Percentiles rank a stretch among this genome's conserved stretches.
These are phyloP conservation scores for Aspergillus viridinutans DNA, from an alignment of 2,329 filamentous ascomycete genomes.

Conservation along the genomic window DNA sequence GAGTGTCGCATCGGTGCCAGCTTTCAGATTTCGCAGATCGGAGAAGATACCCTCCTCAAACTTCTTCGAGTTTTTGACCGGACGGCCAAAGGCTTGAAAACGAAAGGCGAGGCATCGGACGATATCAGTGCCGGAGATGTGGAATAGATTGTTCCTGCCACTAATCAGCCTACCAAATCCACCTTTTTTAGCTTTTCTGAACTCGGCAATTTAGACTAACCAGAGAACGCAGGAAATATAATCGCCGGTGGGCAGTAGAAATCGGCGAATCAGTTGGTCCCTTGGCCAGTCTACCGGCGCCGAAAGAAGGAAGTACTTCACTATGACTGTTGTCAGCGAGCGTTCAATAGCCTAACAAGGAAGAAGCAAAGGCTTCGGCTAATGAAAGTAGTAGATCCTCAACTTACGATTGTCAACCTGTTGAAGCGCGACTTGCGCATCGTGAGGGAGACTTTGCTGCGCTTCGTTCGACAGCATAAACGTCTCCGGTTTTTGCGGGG, in stretches of 20 bases:
- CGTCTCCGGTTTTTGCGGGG: slow-evolving; percentile 94
- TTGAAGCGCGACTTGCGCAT: slow-evolving; percentile 94
- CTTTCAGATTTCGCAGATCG: slow-evolving; percentile 95
- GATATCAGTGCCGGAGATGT: slow-evolving; percentile 98
- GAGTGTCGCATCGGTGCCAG: slow-evolving; percentile 93
- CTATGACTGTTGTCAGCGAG: slow-evolving; percentile 45
- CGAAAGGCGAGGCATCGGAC: slow-evolving; percentile 96
- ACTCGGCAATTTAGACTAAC: slow-evolving; percentile 42
- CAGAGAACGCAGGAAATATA: slow-evolving; percentile 98
- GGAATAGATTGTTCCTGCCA: slow-evolving; percentile 90
- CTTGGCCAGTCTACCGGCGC: slow-evolving; percentile 96
- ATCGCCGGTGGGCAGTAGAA: slow-evolving; percentile 93
- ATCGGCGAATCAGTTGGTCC: slow-evolving; percentile 94
- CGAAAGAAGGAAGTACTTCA: slow-evolving; percentile 99
- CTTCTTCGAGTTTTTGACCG: slow-evolving; percentile 99
- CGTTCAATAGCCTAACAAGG: slow-evolving; percentile 3
- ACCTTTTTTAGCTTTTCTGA: slow-evolving; percentile 4
- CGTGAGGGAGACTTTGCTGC: slow-evolving; percentile 90
- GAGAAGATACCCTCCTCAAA: slow-evolving; percentile 99
- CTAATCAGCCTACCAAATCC: slow-evolving; percentile 11
- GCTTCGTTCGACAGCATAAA: slow-evolving; percentile 98
- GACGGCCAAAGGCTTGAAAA: slow-evolving; percentile 96
- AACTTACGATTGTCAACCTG: slow-evolving; percentile 94
- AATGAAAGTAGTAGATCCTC: not conserved
- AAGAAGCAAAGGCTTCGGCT: not conserved